phyloP scores from a whole-genome alignment of 1,284 basidiomycete genomes.

The Coniferiporia weirii region DNA sequence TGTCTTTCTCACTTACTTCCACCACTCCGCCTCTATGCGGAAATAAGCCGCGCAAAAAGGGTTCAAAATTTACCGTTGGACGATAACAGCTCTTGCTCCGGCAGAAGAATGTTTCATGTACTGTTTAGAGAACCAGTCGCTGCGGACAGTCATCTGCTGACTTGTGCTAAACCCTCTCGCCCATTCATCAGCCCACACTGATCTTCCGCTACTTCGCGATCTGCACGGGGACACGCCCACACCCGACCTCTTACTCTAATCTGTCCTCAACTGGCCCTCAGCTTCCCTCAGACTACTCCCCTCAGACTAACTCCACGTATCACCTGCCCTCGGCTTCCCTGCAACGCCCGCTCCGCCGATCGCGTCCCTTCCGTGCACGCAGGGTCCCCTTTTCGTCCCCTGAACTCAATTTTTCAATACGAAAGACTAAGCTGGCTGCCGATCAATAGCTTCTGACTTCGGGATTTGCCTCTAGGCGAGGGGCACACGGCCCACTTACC shows the following conservation, averaged over 20 bases:
- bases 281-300: background rate
- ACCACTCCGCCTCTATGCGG: background rate
- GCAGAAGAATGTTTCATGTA: background rate
- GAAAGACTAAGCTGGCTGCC: slow-evolving; percentile 1
- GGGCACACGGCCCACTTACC: background rate
- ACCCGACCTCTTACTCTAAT: background rate
- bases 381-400: background rate
- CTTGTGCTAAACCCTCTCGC: background rate
- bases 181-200: background rate
- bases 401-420: background rate
- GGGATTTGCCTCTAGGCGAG: background rate
- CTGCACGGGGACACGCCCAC: background rate
- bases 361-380: background rate
- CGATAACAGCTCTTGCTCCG: background rate
- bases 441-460: slow-evolving; percentile 6
- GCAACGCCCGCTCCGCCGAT: background rate
- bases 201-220: background rate
- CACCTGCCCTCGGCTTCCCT: background rate
- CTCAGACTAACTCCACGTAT: background rate
- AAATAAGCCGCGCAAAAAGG: background rate
- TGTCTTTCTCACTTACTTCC: background rate
- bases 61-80: background rate
- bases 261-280: background rate
- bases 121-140: background rate
- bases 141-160: slow-evolving; percentile 7